Evolutionary conservation across 2,329 filamentous ascomycete species (phyloP).

Genomic region (Cordyceps tenuipes): DNA sequence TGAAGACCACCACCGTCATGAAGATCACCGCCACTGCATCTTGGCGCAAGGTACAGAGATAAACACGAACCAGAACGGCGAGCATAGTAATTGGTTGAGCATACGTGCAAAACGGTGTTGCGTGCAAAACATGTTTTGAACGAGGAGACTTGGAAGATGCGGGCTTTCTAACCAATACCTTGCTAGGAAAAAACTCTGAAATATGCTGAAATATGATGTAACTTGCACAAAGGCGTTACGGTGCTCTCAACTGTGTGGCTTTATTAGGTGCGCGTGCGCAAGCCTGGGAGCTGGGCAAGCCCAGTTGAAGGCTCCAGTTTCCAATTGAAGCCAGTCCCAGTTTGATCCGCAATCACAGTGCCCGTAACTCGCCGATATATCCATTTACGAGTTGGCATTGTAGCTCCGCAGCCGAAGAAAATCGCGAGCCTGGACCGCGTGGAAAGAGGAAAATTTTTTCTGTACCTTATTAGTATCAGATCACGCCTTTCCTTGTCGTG

Average conservation of each 20-base stretch:
- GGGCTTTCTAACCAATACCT: not conserved
- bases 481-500: not conserved
- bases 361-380: too few relatives aligned
- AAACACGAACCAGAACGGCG: too few relatives aligned
- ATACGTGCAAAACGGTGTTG: not conserved
- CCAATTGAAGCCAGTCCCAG: too few relatives aligned
- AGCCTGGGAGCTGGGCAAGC: too few relatives aligned
- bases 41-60: too few relatives aligned
- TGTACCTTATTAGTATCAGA: not conserved
- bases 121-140: not conserved
- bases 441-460: slow-evolving; percentile 1
- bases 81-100: not conserved
- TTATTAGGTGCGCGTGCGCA: too few relatives aligned
- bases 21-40: too few relatives aligned
- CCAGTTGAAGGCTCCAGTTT: too few relatives aligned
- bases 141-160: not conserved
- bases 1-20: too few relatives aligned
- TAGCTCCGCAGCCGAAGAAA: not conserved
- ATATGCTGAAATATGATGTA: not conserved
- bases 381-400: too few relatives aligned
- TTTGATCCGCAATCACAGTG: too few relatives aligned
- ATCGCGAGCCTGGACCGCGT: not conserved
- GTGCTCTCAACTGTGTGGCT: too few relatives aligned
- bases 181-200: not conserved
- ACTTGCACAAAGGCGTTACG: not conserved